phyloP scores from a whole-genome alignment of 1,139 yeast species.

The Kurtzmaniella quercitrusa region DNA sequence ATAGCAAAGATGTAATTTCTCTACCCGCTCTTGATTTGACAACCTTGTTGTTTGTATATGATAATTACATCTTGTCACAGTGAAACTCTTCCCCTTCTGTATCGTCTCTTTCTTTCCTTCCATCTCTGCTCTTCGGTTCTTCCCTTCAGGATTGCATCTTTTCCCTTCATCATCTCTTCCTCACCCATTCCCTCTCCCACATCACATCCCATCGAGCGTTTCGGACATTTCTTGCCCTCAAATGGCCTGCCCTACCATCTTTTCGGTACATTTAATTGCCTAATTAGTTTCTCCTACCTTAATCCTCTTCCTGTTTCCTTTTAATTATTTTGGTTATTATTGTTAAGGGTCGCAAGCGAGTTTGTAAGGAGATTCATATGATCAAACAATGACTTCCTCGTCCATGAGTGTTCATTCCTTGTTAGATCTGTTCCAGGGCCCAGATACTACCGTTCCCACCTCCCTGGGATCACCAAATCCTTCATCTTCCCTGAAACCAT shows the following conservation, averaged over 20 bases:
- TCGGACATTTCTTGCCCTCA: neutral
- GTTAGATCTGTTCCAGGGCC: conserved; percentile 15
- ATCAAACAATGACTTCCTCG: conserved; percentile 10
- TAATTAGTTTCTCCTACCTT: neutral
- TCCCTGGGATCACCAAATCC: neutral
- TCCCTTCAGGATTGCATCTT: too few relatives aligned
- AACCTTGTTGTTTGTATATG: too few relatives aligned
- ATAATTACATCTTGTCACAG: too few relatives aligned
- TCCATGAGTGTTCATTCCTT: conserved; percentile 28
- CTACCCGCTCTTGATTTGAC: too few relatives aligned
- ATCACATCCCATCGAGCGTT: neutral
- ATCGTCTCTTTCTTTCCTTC: too few relatives aligned
- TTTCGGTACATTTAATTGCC: neutral
- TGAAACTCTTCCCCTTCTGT: too few relatives aligned
- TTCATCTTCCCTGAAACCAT: neutral
- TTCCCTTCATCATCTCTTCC: neutral
- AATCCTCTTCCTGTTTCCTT: neutral
- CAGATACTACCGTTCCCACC: neutral
- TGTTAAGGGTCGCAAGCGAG: neutral
- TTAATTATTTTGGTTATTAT: neutral
- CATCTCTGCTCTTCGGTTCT: too few relatives aligned
- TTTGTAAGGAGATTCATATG: neutral
- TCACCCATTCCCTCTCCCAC: neutral
- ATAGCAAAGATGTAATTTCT: too few relatives aligned
- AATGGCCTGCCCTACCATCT: neutral